These are phyloP conservation scores for Zizania latifolia DNA, from an alignment of 176 grass and related monocot species.

Conservation along the genomic window DNA sequence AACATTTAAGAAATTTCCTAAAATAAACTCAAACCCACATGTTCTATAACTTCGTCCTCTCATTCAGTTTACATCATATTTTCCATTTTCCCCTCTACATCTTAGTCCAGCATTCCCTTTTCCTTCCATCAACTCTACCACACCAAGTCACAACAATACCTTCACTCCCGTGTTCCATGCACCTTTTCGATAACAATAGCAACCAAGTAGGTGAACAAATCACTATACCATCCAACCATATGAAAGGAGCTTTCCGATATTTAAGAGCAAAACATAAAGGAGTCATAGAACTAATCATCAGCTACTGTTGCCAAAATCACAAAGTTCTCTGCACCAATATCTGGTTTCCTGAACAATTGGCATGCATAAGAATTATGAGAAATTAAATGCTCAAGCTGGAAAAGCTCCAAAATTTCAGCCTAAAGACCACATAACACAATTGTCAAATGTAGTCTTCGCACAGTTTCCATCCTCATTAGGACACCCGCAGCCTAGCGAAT, in stretches of 20 bases:
- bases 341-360: not conserved
- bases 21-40: not conserved
- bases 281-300: not conserved
- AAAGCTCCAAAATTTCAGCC: not conserved
- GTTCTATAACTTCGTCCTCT: not conserved
- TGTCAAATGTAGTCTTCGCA: not conserved
- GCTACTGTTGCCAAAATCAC: not conserved
- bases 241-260: not conserved
- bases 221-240: not conserved
- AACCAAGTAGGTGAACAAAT: not conserved
- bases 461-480: not conserved
- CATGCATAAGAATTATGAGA: not conserved
- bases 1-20: not conserved
- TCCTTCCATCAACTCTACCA: not conserved
- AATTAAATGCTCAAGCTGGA: not conserved
- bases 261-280: not conserved
- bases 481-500: not conserved
- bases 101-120: not conserved
- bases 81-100: not conserved
- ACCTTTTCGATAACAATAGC: not conserved
- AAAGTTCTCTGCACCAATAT: not conserved
- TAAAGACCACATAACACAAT: not conserved
- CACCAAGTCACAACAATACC: not conserved
- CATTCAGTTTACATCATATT: not conserved
- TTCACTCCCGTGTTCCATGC: not conserved